phyloP scores from a whole-genome alignment of 768 basidiomycete species.

The Phylloporus scabripes region DNA sequence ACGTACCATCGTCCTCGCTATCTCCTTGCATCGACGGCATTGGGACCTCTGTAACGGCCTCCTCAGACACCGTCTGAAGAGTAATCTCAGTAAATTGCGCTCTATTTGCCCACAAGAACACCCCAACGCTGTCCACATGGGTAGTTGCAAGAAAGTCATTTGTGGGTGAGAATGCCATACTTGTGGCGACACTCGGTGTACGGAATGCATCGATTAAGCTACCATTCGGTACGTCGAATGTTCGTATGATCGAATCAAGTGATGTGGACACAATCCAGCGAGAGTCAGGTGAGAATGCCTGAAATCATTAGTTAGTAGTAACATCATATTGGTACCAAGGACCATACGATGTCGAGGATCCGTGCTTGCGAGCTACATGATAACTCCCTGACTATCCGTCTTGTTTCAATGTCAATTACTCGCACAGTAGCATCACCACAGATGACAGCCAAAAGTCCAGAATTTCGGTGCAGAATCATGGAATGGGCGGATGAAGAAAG shows the following conservation, averaged over 20 bases:
- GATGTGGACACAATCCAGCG: conserved; percentile 89
- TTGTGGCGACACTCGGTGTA: conserved; percentile 82
- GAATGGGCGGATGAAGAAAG: conserved; percentile 67
- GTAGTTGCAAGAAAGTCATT: conserved; percentile 94
- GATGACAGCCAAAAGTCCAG: conserved; percentile 70
- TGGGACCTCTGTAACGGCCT: conserved; percentile 59
- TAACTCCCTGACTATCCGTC: conserved; percentile 83
- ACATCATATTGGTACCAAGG: neutral
- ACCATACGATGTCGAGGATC: conserved; percentile 81
- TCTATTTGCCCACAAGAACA: conserved; percentile 97
- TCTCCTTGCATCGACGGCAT: conserved; percentile 84
- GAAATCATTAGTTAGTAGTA: conserved; percentile 4
- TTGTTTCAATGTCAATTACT: conserved; percentile 88
- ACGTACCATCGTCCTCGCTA: conserved; percentile 72
- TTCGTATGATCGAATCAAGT: conserved; percentile 86
- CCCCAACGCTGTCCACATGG: conserved; percentile 90
- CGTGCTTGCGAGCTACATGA: conserved; percentile 68
- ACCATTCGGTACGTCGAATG: conserved; percentile 94
- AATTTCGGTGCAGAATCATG: conserved; percentile 76
- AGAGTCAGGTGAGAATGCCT: conserved; percentile 95
- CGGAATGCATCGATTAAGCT: conserved; percentile 88
- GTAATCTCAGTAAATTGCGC: conserved; percentile 88
- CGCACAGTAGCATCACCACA: conserved; percentile 88
- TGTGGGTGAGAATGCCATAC: conserved; percentile 88
- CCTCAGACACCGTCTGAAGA: conserved; percentile 73